phyloP scores from a whole-genome alignment of 805 yeast genomes.

The Saccharomycopsis vini region DNA sequence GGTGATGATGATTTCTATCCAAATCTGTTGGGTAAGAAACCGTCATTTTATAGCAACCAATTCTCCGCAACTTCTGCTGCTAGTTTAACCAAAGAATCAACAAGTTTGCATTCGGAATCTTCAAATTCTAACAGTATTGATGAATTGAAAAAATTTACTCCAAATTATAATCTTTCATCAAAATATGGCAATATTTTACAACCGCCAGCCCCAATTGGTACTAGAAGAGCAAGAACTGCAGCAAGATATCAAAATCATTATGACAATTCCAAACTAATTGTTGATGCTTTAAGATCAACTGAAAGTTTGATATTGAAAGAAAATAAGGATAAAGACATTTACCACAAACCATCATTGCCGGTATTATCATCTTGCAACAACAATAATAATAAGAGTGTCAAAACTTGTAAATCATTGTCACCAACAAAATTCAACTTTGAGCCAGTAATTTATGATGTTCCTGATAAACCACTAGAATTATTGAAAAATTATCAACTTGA shows the following conservation, averaged over 20 bases:
- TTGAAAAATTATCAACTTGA: slow-evolving; percentile 8
- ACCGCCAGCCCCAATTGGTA: slow-evolving; percentile 17
- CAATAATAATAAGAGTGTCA: neutral
- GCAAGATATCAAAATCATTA: slow-evolving; percentile 43
- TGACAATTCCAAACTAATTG: slow-evolving; percentile 35
- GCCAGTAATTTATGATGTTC: slow-evolving; percentile 16
- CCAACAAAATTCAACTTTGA: slow-evolving; percentile 19
- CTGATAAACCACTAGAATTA: slow-evolving; percentile 10
- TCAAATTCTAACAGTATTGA: slow-evolving; percentile 11
- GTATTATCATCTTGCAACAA: slow-evolving; percentile 3
- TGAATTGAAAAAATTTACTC: slow-evolving; percentile 6
- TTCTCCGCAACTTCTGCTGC: slow-evolving; percentile 11
- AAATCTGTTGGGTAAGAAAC: slow-evolving; percentile 18
- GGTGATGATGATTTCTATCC: slow-evolving; percentile 20
- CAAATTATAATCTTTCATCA: slow-evolving; percentile 10
- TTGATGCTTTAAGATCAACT: slow-evolving; percentile 36
- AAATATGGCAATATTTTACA: slow-evolving; percentile 14
- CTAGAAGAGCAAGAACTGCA: slow-evolving; percentile 28
- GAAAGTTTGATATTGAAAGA: slow-evolving; percentile 25
- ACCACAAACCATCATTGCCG: slow-evolving; percentile 12
- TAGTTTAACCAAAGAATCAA: slow-evolving; percentile 12
- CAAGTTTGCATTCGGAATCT: slow-evolving; percentile 9
- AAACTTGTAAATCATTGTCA: slow-evolving; percentile 7
- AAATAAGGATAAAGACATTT: slow-evolving; percentile 8
- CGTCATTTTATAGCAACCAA: slow-evolving; percentile 14